Evolutionary conservation across 2,329 filamentous ascomycete species (phyloP), one percentile per base, ranked within the genome.

Genomic region (Apiospora aurea): DNA sequence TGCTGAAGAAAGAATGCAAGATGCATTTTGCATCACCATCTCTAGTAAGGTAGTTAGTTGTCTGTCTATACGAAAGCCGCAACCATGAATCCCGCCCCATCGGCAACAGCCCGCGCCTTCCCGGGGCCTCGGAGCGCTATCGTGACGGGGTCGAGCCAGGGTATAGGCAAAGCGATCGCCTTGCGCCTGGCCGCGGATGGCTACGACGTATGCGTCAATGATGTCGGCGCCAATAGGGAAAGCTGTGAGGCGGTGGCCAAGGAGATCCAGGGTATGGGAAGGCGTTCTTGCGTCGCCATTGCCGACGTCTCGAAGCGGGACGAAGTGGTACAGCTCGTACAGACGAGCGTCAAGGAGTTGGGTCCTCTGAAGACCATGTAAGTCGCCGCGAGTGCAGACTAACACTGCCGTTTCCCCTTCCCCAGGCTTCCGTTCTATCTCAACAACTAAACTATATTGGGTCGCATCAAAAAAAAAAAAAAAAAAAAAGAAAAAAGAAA

Each of bases 181-280:
- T 81, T 91, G 10, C 88, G 91, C 2, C 85, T 93, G 21, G 90
- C 90, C 7, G 81, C 84, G 29, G 91, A 93, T 73, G 91, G 91
- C 70, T 93, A 92, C 81, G 85, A 90, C 75, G 83, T 93, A 69
- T 91, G 89, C 76, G 83, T 93, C 74, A 92, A 92, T 77, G 91
- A 93, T 75, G 82, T 92, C 21, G 74, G 83, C 41, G 82, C 86
- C 18, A 89, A 91, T 74, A 80, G 85, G 69, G 75, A 84, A 4
- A 85, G 82, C 0, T 87, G 88, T 73, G 85, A 90, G 69, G 83
- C 87, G 29, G 83, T 86, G 0, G 87, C 86, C 13, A 80, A 85
- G 26, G 85, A 91, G 74, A 89, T 92, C 70, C 79, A 85, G 71
- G 73, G 78, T 3, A 80, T 87, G 13, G 89, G 87, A 1, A 81